phyloP scores from a whole-genome alignment of 2,329 filamentous ascomycete species.

The Ophiognomonia clavigignenti-juglandacearum region DNA sequence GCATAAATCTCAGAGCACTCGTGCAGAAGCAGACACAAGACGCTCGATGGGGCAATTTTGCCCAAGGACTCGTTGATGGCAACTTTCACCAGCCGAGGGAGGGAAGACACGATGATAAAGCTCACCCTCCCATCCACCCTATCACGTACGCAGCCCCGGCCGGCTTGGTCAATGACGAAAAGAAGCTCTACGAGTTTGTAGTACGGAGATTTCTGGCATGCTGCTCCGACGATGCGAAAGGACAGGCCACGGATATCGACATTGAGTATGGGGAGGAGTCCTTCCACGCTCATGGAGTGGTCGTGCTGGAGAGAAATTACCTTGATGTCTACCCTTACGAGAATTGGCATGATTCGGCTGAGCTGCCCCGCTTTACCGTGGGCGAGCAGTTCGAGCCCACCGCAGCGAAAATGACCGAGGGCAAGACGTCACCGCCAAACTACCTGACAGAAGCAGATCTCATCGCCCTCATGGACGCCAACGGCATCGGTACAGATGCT shows the following conservation, averaged over 20 bases:
- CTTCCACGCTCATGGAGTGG: slow-evolving; percentile 78
- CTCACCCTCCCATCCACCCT: slow-evolving; percentile 94
- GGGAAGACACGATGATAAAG: slow-evolving; percentile 89
- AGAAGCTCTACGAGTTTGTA: slow-evolving; percentile 86
- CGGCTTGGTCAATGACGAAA: slow-evolving; percentile 62
- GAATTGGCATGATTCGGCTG: slow-evolving; percentile 84
- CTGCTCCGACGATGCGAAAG: slow-evolving; percentile 90
- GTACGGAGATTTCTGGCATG: slow-evolving; percentile 89
- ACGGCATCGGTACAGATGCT: slow-evolving; percentile 95
- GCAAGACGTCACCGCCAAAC: slow-evolving; percentile 78
- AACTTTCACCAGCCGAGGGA: slow-evolving; percentile 76
- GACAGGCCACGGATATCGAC: slow-evolving; percentile 78
- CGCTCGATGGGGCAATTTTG: slow-evolving; percentile 73
- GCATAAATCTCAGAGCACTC: slow-evolving; percentile 75
- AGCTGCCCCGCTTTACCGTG: slow-evolving; percentile 72
- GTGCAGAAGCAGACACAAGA: slow-evolving; percentile 81
- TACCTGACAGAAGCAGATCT: slow-evolving; percentile 95
- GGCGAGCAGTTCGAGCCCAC: slow-evolving; percentile 83
- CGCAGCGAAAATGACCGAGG: slow-evolving; percentile 84
- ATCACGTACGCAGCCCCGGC: slow-evolving; percentile 73
- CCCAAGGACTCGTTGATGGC: slow-evolving; percentile 68
- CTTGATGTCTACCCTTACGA: slow-evolving; percentile 95
- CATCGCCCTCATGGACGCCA: slow-evolving; percentile 95
- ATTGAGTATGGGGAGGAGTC: slow-evolving; percentile 77
- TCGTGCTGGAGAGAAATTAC: slow-evolving; percentile 85